Percentiles rank a stretch among this genome's conserved stretches.
Conservation (phyloP, 495 filamentous ascomycete species). For the Amniculicola lignicola region DNA sequence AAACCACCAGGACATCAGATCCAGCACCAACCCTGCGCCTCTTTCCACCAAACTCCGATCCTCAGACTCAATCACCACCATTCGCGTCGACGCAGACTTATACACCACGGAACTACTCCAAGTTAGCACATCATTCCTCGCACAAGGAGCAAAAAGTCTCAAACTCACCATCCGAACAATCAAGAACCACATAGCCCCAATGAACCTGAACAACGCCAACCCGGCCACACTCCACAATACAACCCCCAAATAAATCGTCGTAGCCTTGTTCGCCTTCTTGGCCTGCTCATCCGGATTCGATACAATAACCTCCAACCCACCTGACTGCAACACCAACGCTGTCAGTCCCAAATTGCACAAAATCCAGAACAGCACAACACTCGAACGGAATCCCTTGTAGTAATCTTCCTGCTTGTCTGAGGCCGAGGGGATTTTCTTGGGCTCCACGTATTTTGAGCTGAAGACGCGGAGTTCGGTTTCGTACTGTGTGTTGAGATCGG, state of each 20-base stretch:
- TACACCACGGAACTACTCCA: constrained; percentile 42
- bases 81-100: constrained; percentile 24
- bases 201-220: constrained; percentile 81
- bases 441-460: constrained; percentile 59
- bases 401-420: constrained; percentile 93
- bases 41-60: no score
- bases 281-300: constrained; percentile 45
- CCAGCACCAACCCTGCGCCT: no score
- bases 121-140: constrained; percentile 5
- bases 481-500: constrained; percentile 89
- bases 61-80: no score
- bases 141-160: neutral
- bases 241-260: constrained; percentile 77
- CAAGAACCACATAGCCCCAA: constrained; percentile 93
- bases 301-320: constrained; percentile 65
- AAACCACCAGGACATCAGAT: no score
- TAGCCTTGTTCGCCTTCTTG: constrained; percentile 48
- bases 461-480: constrained; percentile 81
- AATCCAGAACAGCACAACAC: constrained; percentile 93
- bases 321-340: constrained; percentile 82
- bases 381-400: constrained; percentile 90
- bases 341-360: constrained; percentile 88
- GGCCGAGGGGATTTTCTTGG: constrained; percentile 59
- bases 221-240: constrained; percentile 92
- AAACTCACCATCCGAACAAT: constrained; percentile 80